phyloP scores from a whole-genome alignment of 2,329 filamentous ascomycete species.

The Malbranchea zuffiana region DNA sequence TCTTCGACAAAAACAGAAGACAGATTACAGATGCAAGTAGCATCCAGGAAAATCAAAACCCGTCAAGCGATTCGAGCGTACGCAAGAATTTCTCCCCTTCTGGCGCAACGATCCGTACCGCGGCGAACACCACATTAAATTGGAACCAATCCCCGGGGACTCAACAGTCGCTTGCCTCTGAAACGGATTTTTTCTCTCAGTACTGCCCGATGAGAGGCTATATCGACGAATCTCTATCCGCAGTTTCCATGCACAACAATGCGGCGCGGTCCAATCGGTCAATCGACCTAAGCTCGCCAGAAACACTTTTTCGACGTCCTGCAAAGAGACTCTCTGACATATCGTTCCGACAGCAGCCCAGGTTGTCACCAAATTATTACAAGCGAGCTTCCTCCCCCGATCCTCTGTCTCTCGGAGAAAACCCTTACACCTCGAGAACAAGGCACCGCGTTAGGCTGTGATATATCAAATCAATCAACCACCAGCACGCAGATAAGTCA shows the following conservation, averaged over 20 bases:
- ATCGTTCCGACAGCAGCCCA: background rate
- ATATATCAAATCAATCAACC: too few relatives aligned
- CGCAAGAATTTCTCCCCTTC: background rate
- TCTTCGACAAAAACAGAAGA: background rate
- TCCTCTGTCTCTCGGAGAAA: background rate
- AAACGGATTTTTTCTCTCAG: slow-evolving; percentile 15
- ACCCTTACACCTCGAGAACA: too few relatives aligned
- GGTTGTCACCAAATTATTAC: background rate
- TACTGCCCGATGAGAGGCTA: slow-evolving; percentile 16
- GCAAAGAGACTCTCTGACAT: background rate
- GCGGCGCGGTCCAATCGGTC: slow-evolving; percentile 2
- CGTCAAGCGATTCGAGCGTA: background rate
- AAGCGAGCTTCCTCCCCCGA: background rate
- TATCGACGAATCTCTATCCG: slow-evolving; percentile 12
- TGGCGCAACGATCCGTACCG: slow-evolving; percentile 1
- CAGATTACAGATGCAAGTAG: slow-evolving; percentile 5
- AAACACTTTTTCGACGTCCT: background rate
- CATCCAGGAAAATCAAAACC: slow-evolving; percentile 8
- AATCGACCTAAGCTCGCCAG: slow-evolving; percentile 4
- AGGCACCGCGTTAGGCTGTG: too few relatives aligned
- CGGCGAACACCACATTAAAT: slow-evolving; percentile 7
- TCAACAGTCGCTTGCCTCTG: background rate
- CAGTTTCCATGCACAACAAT: slow-evolving; percentile 14
- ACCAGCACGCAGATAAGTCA: too few relatives aligned
- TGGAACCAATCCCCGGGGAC: background rate